A percentile compares a stretch with the other conserved stretches of the same genome.
Evolutionary conservation across 1,139 yeast genomes (phyloP).

Genomic region (Hansenula sp.): DNA sequence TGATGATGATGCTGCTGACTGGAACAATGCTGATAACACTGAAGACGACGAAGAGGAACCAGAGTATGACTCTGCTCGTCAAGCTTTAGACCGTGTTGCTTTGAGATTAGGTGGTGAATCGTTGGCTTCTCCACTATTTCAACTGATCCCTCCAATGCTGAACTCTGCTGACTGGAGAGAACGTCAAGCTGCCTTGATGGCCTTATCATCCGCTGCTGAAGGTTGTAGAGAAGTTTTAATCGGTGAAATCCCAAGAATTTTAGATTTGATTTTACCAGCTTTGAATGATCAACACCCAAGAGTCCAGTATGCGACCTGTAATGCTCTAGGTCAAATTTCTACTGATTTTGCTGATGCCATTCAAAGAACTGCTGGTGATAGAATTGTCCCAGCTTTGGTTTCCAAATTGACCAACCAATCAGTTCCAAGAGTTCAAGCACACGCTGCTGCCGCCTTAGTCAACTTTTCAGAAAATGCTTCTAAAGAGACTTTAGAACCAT

Average conservation of each 20-base stretch:
- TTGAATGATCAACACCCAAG: constrained; percentile 83
- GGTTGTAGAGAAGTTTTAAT: constrained; percentile 92
- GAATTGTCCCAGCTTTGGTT: constrained; percentile 83
- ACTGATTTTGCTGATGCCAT: constrained; percentile 92
- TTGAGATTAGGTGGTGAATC: constrained; percentile 80
- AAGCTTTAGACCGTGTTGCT: constrained; percentile 85
- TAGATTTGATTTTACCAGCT: constrained; percentile 81
- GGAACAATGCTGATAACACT: constrained; percentile 80
- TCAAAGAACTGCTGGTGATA: constrained; percentile 74
- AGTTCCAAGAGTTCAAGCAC: constrained; percentile 93
- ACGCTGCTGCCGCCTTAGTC: constrained; percentile 97
- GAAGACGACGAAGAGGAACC: constrained; percentile 84
- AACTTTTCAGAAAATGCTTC: constrained; percentile 92
- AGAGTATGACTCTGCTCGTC: constrained; percentile 90
- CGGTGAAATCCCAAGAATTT: constrained; percentile 72
- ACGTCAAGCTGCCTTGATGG: constrained; percentile 96
- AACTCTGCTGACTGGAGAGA: constrained; percentile 82
- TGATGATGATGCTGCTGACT: constrained; percentile 78
- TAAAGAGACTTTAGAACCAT: constrained; percentile 85
- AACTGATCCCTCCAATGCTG: constrained; percentile 80
- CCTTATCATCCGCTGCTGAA: constrained; percentile 93
- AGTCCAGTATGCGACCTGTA: constrained; percentile 96
- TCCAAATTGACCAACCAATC: constrained; percentile 68
- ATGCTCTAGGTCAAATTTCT: constrained; percentile 96
- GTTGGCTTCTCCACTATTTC: constrained; percentile 82